Conservation (phyloP, 1,139 yeast genomes). For the Candida glucosophila region DNA sequence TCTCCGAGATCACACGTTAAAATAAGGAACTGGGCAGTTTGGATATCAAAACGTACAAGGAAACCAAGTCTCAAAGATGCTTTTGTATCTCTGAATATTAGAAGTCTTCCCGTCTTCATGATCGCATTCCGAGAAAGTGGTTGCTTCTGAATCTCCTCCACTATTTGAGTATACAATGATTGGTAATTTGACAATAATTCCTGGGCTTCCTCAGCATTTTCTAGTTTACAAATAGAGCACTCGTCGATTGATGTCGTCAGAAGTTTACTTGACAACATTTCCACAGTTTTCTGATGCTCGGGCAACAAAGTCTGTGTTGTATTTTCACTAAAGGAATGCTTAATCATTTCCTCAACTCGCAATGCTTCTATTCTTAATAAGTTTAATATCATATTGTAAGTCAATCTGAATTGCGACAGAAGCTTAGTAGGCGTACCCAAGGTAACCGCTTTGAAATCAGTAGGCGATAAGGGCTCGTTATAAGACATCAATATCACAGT, state of each 20-base stretch:
- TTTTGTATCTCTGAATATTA: slow-evolving; percentile 46
- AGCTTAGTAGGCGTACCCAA: slow-evolving; percentile 85
- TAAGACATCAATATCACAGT: slow-evolving; percentile 93
- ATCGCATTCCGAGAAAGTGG: slow-evolving; percentile 36
- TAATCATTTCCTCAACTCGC: slow-evolving; percentile 94
- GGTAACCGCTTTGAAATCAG: slow-evolving; percentile 67
- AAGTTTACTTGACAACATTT: slow-evolving; percentile 42
- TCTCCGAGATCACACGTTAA: slow-evolving; percentile 40
- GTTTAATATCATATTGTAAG: slow-evolving; percentile 92
- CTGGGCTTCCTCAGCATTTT: slow-evolving; percentile 37
- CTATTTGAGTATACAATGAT: slow-evolving; percentile 33
- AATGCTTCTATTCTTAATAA: slow-evolving; percentile 87
- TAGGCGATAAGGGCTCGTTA: slow-evolving; percentile 55
- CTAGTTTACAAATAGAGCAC: slow-evolving; percentile 26
- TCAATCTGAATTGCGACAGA: slow-evolving; percentile 84
- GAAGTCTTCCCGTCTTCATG: slow-evolving; percentile 50
- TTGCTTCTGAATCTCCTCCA: slow-evolving; percentile 38
- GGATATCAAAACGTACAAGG: slow-evolving; percentile 32
- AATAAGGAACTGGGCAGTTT: slow-evolving; percentile 21
- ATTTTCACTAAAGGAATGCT: slow-evolving; percentile 90
- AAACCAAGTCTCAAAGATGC: slow-evolving; percentile 45
- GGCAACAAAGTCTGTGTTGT: slow-evolving; percentile 80
- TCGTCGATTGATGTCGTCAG: slow-evolving; percentile 27
- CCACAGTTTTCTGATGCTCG: slow-evolving; percentile 67
- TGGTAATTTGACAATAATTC: slow-evolving; percentile 38